Evolutionary conservation across 2,329 filamentous ascomycete genomes (phyloP), one percentile per base, ranked within the genome.

Genomic region (Alternaria brassicicola): DNA sequence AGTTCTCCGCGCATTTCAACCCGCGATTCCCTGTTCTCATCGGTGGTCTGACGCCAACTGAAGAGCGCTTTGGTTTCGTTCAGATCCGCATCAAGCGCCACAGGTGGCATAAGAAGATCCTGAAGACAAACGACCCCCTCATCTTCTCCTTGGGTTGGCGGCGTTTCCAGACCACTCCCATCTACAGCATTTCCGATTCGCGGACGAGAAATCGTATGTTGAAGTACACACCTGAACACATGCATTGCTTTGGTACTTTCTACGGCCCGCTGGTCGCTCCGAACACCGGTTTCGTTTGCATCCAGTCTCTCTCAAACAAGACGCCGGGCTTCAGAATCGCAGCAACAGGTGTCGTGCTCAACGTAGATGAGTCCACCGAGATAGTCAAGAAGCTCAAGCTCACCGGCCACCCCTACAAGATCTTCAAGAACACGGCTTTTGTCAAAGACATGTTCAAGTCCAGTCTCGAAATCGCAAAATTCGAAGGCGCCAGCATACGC

Each of bases 361-460:
- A 89, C 72, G 95, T 99, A 19, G 95, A 99, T 75, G 93, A 98
- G 79, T 92, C 90, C 38, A 93, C 92, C 3, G 95, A 99, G 76
- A 98, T 99, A 65, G 95, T 99, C 78, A 99, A 99, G 86, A 99
- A 99, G 84, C 88, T 99, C 74, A 99, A 99, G 79, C 86, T 99
- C 47, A 97, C 93, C 0, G 95, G 95, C 59, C 85, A 87, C 46
- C 93, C 95, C 1, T 96, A 95, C 85, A 98, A 98, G 81, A 96
- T 98, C 78, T 98, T 96, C 87, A 97, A 97, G 80, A 99, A 99
- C 82, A 99, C 95, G 0, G 93, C 95, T 36, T 99, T 99, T 76
- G 93, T 99, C 81, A 96, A 95, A 78, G 92, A 96, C 80, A 99
- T 99, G 95, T 99, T 99, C 84, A 93, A 87, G 74, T 89, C 90